Conservation (phyloP, 768 basidiomycete genomes). For the Kwoniella heveanensis region DNA sequence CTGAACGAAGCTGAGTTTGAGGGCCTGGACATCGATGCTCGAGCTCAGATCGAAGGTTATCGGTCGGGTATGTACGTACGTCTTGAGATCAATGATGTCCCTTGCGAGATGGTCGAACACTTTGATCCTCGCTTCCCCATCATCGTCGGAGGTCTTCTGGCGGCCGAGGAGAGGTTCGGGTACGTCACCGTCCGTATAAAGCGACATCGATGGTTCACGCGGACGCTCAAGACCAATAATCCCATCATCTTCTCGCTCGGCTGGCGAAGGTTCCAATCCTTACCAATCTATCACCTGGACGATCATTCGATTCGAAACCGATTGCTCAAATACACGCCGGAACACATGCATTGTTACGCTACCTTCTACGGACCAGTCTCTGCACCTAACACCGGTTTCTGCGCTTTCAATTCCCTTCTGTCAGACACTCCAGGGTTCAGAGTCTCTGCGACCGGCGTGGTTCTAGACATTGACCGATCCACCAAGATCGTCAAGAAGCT, state of each 20-base stretch:
- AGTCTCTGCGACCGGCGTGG: slow-evolving; percentile 88
- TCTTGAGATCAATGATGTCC: slow-evolving; percentile 79
- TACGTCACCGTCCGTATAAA: slow-evolving; percentile 95
- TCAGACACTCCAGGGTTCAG: slow-evolving; percentile 75
- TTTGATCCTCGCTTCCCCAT: slow-evolving; percentile 91
- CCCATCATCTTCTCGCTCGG: slow-evolving; percentile 95
- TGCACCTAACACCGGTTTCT: slow-evolving; percentile 92
- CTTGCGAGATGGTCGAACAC: slow-evolving; percentile 87
- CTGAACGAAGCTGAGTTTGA: slow-evolving; percentile 85
- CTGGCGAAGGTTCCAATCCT: slow-evolving; percentile 92
- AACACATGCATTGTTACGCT: slow-evolving; percentile 99
- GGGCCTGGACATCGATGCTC: slow-evolving; percentile 71
- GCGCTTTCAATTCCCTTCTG: slow-evolving; percentile 85
- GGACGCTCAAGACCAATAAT: slow-evolving; percentile 93
- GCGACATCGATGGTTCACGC: slow-evolving; percentile 88
- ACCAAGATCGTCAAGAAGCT: slow-evolving; percentile 97
- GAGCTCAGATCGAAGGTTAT: slow-evolving; percentile 84
- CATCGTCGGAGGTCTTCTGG: slow-evolving; percentile 84
- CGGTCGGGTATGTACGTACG: slow-evolving; percentile 90
- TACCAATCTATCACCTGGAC: slow-evolving; percentile 94
- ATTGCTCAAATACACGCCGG: slow-evolving; percentile 98
- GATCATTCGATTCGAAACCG: slow-evolving; percentile 98
- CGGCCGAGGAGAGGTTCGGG: slow-evolving; percentile 88
- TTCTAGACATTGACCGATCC: slow-evolving; percentile 87
- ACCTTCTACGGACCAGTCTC: slow-evolving; percentile 95